These are phyloP conservation scores for Pseudonitzschia pungens DNA, from an alignment of 108 stramenopile genomes.

Conservation along the genomic window DNA sequence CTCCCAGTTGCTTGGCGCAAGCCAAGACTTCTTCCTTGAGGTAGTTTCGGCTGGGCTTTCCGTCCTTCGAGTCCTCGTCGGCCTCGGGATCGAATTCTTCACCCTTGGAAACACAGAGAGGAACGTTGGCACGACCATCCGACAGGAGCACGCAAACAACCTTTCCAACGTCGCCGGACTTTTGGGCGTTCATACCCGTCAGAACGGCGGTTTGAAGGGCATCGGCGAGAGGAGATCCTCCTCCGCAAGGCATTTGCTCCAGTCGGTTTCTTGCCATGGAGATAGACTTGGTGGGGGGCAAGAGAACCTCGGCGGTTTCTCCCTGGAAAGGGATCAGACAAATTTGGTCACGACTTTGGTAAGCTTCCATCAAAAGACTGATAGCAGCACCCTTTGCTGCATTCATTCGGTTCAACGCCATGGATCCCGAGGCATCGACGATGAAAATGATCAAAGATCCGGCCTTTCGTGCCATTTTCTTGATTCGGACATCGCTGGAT, in stretches of 20 bases:
- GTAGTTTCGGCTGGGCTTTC: conserved; percentile 87
- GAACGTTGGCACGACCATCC: conserved; percentile 96
- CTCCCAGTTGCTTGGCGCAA: conserved; percentile 86
- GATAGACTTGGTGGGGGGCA: conserved; percentile 95
- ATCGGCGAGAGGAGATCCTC: conserved; percentile 94
- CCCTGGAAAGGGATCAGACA: conserved; percentile 96
- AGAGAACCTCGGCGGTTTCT: conserved; percentile 90
- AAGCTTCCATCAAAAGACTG: conserved; percentile 92
- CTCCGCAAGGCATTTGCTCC: conserved; percentile 98
- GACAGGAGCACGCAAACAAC: conserved; percentile 93
- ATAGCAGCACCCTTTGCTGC: conserved; percentile 97
- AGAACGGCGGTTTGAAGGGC: conserved; percentile 81
- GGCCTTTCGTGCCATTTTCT: conserved; percentile 97
- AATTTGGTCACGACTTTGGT: conserved; percentile 96
- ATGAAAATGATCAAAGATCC: conserved; percentile 96
- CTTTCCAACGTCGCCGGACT: conserved; percentile 94
- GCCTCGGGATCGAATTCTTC: conserved; percentile 86
- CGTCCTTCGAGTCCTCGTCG: conserved; percentile 85
- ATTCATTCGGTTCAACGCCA: conserved; percentile 98
- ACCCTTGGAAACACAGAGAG: conserved; percentile 83
- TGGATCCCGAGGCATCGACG: conserved; percentile 94
- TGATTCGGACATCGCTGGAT: conserved; percentile 85
- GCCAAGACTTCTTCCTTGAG: conserved; percentile 95
- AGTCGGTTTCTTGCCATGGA: conserved; percentile 91
- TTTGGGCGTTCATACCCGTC: conserved; percentile 93